phyloP scores from a whole-genome alignment of 2,329 filamentous ascomycete species.

The Cercospora sesami region DNA sequence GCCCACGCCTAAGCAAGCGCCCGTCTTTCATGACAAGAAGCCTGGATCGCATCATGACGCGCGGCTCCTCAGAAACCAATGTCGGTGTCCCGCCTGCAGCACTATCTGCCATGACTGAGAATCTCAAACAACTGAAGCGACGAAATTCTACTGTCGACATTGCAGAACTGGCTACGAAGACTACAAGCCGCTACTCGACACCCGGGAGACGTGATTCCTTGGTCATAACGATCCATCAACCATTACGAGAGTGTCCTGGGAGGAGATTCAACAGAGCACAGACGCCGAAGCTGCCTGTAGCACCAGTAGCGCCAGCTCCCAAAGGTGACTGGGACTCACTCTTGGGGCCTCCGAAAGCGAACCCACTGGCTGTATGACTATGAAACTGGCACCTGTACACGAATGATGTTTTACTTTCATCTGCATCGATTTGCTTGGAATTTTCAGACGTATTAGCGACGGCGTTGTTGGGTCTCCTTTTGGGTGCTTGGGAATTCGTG shows the following conservation, averaged over 20 bases:
- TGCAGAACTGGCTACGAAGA: slow-evolving; percentile 9
- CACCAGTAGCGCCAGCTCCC: slow-evolving; percentile 12
- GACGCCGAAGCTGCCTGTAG: slow-evolving; percentile 16
- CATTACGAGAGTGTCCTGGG: slow-evolving; percentile 21
- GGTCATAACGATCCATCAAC: slow-evolving; percentile 20
- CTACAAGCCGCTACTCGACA: slow-evolving; percentile 14
- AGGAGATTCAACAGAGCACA: slow-evolving; percentile 22
- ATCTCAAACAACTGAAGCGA: slow-evolving; percentile 13
- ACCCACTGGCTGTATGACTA: slow-evolving; percentile 15
- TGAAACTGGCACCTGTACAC: slow-evolving; percentile 1
- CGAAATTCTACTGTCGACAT: slow-evolving; percentile 18
- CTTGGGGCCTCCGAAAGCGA: slow-evolving; percentile 17
- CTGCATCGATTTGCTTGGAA: background rate
- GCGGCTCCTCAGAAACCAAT: slow-evolving; percentile 15
- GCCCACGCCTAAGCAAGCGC: slow-evolving; percentile 13
- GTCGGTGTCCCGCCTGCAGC: slow-evolving; percentile 15
- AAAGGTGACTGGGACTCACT: slow-evolving; percentile 24
- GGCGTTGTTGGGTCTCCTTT: slow-evolving; percentile 6
- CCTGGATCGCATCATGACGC: slow-evolving; percentile 21
- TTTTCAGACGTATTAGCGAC: slow-evolving; percentile 9
- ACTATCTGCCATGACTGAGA: slow-evolving; percentile 17
- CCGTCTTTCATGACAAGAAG: slow-evolving; percentile 22
- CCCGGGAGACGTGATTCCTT: slow-evolving; percentile 2
- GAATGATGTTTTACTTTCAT: slow-evolving; percentile 6
- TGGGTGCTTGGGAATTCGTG: background rate